These are phyloP conservation scores for Aureobasidium sp. DNA, from an alignment of 2,329 filamentous ascomycete species.

Conservation along the genomic window DNA sequence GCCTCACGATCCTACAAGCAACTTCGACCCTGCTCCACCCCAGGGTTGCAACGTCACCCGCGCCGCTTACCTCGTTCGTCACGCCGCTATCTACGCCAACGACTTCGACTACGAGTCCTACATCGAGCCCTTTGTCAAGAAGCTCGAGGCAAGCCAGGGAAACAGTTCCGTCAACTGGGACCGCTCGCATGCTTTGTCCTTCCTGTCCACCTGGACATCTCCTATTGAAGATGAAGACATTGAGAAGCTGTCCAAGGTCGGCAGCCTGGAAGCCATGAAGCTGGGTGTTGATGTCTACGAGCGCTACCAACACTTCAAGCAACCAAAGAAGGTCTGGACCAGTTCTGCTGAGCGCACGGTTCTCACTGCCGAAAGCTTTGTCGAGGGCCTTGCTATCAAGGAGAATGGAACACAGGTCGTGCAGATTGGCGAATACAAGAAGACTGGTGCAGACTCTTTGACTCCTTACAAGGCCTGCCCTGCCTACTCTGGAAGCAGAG, in stretches of 20 bases:
- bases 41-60: constrained; percentile 46
- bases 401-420: constrained; percentile 50
- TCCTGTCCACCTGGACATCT: constrained; percentile 50
- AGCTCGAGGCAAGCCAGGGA: constrained; percentile 37
- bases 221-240: constrained; percentile 51
- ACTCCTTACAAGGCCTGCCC: constrained; percentile 61
- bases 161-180: constrained; percentile 55
- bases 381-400: constrained; percentile 48
- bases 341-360: constrained; percentile 56
- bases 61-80: constrained; percentile 43
- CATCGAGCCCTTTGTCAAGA: constrained; percentile 46
- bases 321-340: constrained; percentile 53
- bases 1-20: constrained; percentile 35
- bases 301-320: constrained; percentile 48
- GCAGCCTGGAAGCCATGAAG: constrained; percentile 53
- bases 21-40: constrained; percentile 39
- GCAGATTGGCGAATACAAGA: constrained; percentile 49
- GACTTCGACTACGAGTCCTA: constrained; percentile 47
- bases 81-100: constrained; percentile 47
- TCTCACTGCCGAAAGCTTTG: constrained; percentile 52
- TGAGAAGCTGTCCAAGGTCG: constrained; percentile 54
- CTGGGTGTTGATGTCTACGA: constrained; percentile 53
- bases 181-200: constrained; percentile 48
- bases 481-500: constrained; percentile 52
- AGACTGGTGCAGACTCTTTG: constrained; percentile 52